Percentiles rank a stretch among this genome's conserved stretches.
phyloP scores from a whole-genome alignment of 1,284 basidiomycete species.

The Ceratobasidium sp. region DNA sequence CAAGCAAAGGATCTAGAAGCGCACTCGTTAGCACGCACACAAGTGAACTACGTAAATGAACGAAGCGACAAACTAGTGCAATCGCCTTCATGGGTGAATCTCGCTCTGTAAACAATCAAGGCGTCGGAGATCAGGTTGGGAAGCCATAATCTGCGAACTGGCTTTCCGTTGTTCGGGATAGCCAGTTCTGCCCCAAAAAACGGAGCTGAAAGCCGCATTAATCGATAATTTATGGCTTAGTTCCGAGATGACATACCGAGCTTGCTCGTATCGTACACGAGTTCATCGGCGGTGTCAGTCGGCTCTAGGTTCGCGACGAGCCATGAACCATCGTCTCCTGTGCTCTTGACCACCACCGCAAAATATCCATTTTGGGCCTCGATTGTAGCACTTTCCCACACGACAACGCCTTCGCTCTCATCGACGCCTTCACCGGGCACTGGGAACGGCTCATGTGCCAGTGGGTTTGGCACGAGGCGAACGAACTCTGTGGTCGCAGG shows the following conservation, averaged over 20 bases:
- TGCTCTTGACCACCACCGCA: constrained; percentile 64
- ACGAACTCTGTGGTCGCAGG: constrained; percentile 52
- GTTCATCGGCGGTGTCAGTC: constrained; percentile 50
- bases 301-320: constrained; percentile 59
- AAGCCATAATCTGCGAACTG: constrained; percentile 57
- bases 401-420: constrained; percentile 77
- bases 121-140: constrained; percentile 68
- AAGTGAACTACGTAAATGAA: neutral
- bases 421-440: constrained; percentile 73
- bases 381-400: constrained; percentile 55
- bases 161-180: constrained; percentile 57
- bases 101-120: constrained; percentile 72
- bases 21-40: constrained; percentile 47
- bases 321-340: constrained; percentile 71
- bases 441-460: constrained; percentile 68
- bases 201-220: constrained; percentile 50
- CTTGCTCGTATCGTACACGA: constrained; percentile 58
- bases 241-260: constrained; percentile 61
- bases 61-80: constrained; percentile 50
- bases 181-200: constrained; percentile 50
- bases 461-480: constrained; percentile 72
- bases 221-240: neutral
- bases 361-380: constrained; percentile 58
- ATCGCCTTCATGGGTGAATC: constrained; percentile 51
- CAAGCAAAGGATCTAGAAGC: constrained; percentile 62